A percentile compares a stretch with the other conserved stretches of the same genome.
These are phyloP conservation scores for Coemansia aciculifera DNA, from an alignment of 192 early-diverging fungal genomes.

Conservation along the genomic window DNA sequence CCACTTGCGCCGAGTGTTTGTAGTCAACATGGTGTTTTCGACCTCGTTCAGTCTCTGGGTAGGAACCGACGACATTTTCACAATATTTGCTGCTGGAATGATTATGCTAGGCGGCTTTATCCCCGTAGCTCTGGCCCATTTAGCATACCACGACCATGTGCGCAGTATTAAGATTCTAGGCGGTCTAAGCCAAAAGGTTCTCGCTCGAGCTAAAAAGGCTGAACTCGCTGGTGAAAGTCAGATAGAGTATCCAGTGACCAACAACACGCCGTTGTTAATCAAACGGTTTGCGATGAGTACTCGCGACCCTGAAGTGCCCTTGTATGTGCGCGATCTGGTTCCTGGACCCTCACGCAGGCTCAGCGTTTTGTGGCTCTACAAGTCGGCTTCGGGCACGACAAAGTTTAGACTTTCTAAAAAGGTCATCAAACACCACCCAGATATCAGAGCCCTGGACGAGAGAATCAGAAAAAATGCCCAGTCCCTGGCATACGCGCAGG, in stretches of 20 bases:
- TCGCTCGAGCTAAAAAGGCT: conserved; percentile 11
- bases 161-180: conserved; percentile 43
- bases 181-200: conserved; percentile 17
- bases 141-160: conserved; percentile 38
- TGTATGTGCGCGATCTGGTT: conserved; percentile 38
- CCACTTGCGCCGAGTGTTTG: conserved; percentile 36
- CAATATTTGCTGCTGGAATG: conserved; percentile 23
- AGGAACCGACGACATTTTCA: conserved; percentile 31
- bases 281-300: conserved; percentile 28
- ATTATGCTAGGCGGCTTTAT: conserved; percentile 39
- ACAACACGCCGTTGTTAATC: conserved; percentile 35
- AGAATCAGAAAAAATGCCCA: conserved; percentile 31
- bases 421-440: conserved; percentile 45
- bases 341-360: conserved; percentile 30
- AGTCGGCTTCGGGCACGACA: background rate
- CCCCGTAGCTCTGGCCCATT: conserved; percentile 30
- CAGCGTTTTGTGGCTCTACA: conserved; percentile 40
- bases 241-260: conserved; percentile 38
- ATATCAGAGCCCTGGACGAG: conserved; percentile 34
- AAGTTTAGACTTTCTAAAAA: conserved; percentile 39
- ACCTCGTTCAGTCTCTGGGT: conserved; percentile 34
- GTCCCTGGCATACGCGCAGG: background rate
- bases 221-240: conserved; percentile 23
- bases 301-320: conserved; percentile 21
- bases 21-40: conserved; percentile 34